phyloP scores from a whole-genome alignment of 768 basidiomycete genomes.

The Clitopilus passeckerianus region DNA sequence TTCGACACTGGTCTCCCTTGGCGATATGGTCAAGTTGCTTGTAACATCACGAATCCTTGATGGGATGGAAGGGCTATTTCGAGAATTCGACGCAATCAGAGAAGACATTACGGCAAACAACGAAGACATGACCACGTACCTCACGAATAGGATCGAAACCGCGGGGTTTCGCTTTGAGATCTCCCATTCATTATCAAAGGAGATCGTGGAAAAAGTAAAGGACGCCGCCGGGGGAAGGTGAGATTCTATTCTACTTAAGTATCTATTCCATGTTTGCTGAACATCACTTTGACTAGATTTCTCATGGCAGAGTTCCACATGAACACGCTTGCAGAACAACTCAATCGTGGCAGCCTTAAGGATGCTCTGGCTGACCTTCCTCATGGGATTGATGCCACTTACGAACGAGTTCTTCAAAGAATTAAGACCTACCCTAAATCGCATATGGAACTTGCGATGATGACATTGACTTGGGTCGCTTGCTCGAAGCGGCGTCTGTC shows the following conservation, averaged over 20 bases:
- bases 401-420: not conserved
- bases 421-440: not conserved
- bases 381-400: not conserved
- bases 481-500: not conserved
- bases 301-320: not conserved
- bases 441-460: not conserved
- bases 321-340: not conserved
- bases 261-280: not conserved
- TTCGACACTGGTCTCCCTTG: not conserved
- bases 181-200: not conserved
- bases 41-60: not conserved
- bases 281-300: not conserved
- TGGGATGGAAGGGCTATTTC: not conserved
- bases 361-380: constrained; percentile 4
- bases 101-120: not conserved
- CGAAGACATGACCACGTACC: not conserved
- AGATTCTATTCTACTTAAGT: not conserved
- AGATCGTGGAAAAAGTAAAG: not conserved
- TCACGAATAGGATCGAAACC: not conserved
- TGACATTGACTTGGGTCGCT: not conserved
- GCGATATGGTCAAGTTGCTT: not conserved
- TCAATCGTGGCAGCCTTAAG: not conserved
- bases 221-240: not conserved
- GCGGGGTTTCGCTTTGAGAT: not conserved
- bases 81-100: not conserved